A percentile compares a stretch with the other conserved stretches of the same genome.
Conservation (phyloP, 257 asterid genomes). For the Solanum rostratum region DNA sequence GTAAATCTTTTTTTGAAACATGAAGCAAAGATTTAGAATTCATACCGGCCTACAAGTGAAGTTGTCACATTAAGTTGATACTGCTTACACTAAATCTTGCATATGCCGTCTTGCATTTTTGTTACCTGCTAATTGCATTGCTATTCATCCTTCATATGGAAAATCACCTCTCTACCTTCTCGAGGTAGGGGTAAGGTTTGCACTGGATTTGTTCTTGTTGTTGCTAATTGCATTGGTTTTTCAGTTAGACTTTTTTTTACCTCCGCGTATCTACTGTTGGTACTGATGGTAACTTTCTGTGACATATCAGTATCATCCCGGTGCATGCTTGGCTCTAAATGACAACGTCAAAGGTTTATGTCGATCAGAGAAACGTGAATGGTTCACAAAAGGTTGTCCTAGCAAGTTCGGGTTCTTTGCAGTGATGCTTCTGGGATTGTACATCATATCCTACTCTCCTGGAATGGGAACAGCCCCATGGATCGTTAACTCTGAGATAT, state of each 20-base stretch:
- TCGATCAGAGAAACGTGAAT: constrained; percentile 24
- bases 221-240: background rate
- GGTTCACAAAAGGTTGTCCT: constrained; percentile 75
- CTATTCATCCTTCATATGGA: background rate
- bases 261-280: background rate
- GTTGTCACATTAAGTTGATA: background rate
- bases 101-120: too few relatives aligned
- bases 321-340: constrained; percentile 44
- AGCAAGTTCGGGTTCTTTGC: constrained; percentile 50
- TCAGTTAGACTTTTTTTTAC: background rate
- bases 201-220: too few relatives aligned
- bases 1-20: background rate
- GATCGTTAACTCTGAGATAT: constrained; percentile 80
- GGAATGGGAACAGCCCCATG: constrained; percentile 79
- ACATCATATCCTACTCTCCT: constrained; percentile 59
- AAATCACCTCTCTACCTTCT: background rate
- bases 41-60: background rate
- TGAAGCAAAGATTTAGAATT: background rate
- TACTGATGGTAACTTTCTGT: background rate
- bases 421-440: constrained; percentile 44
- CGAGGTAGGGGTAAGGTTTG: background rate
- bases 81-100: background rate
- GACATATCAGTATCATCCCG: constrained; percentile 29
- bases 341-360: constrained; percentile 19
- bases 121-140: background rate